Percentiles rank a stretch among this genome's conserved stretches.
phyloP scores from a whole-genome alignment of 2,329 filamentous ascomycete species.

The Sphaerulina vaccinii region DNA sequence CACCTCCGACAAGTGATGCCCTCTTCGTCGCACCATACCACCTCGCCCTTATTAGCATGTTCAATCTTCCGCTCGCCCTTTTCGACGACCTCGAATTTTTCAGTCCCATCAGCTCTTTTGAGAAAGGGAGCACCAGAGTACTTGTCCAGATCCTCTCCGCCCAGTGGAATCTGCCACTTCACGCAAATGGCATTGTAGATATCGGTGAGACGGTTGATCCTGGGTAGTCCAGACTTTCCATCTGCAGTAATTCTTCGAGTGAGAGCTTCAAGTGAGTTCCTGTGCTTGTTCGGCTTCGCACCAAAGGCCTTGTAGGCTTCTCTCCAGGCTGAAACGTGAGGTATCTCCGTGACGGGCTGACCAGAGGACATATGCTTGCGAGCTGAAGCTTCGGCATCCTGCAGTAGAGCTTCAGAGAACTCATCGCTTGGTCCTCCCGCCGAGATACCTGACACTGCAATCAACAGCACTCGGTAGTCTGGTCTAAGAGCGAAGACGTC shows the following conservation, averaged over 20 bases:
- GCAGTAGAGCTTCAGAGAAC: slow-evolving; percentile 34
- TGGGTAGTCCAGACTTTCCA: slow-evolving; percentile 33
- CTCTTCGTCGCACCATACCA: slow-evolving; percentile 42
- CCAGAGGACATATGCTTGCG: slow-evolving; percentile 10
- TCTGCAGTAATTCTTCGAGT: slow-evolving; percentile 33
- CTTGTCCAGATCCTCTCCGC: slow-evolving; percentile 43
- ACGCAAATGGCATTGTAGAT: slow-evolving; percentile 44
- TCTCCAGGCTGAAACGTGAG: slow-evolving; percentile 42
- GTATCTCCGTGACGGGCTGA: slow-evolving; percentile 34
- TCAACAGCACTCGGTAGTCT: slow-evolving; percentile 41
- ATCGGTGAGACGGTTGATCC: slow-evolving; percentile 42
- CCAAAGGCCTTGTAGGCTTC: slow-evolving; percentile 43
- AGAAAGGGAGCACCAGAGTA: slow-evolving; percentile 38
- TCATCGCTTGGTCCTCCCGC: slow-evolving; percentile 35
- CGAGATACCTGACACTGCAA: slow-evolving; percentile 38
- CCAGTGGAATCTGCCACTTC: slow-evolving; percentile 42
- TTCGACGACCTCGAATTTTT: slow-evolving; percentile 37
- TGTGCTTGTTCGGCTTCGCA: slow-evolving; percentile 41
- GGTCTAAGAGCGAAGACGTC: slow-evolving; percentile 40
- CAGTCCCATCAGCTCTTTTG: slow-evolving; percentile 37
- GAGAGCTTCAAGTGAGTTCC: slow-evolving; percentile 41
- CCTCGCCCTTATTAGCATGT: slow-evolving; percentile 35
- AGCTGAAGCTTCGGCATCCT: slow-evolving; percentile 31
- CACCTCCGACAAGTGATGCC: slow-evolving; percentile 43
- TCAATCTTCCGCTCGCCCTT: slow-evolving; percentile 31